Base-by-base conservation (phyloP, 163 green algal species). In the Coccomyxa subellipsoidea region DNA sequence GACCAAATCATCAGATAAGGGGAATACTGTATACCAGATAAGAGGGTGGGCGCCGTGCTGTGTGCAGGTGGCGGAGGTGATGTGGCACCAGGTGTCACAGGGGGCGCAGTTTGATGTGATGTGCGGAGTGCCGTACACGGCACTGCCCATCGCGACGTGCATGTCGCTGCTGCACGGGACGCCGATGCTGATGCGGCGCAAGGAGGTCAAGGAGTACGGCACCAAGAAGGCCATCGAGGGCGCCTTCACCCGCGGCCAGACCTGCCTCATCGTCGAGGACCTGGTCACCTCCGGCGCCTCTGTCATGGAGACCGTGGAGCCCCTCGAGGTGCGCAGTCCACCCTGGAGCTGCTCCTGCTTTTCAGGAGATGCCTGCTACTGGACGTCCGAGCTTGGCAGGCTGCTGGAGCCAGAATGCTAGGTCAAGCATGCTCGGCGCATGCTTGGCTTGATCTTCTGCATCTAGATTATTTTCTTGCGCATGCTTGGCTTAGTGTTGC, bases 51-150 rank as follows among this genome's bases (percentile, higher is more conserved):
- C n/a, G n/a, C n/a, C n/a, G n/a, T n/a, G n/a, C n/a, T n/a, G n/a
- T n/a, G n/a, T n/a, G 70, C 82, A 95, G 89, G 93, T 97, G 31
- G 91, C 93, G 0, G 91, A 97, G 76, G 90, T 95, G 66, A 98
- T 99, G 94, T 98, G 94, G 95, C 89, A 91, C 38, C 85, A 87
- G 0, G 87, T 97, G 23, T 31, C 86, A n/a, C n/a, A n/a, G 38
- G 84, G 88, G 39, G 84, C 85, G 0, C 35, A 81, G 7, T 99
- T 99, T 90, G 96, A 99, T 85, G 92, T 98, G 73, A 98, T 99
- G 84, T 99, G 97, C 85, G 97, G 97, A 54, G 97, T 99, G 84
- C 97, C 97, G n/a, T 99, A 99, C 93, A 99, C 97, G 1, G 97
- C 97, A 0, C 93, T 99, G 59, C 97, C 97, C 82, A 99, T 99